Base-by-base conservation (phyloP, 495 filamentous ascomycete genomes). In the Daldinia decipiens region DNA sequence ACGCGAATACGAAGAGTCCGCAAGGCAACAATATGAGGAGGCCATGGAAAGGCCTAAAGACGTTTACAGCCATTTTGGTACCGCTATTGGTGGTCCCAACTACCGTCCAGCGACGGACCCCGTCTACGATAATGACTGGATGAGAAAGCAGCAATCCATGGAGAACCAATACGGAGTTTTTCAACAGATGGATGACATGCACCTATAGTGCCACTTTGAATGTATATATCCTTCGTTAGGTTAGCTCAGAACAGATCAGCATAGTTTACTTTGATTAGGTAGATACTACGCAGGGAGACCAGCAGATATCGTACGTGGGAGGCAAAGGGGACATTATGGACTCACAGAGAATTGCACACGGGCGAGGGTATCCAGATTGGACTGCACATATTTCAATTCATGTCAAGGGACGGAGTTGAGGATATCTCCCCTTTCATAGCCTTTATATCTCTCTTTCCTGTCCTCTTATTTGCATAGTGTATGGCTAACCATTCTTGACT, bases 71-170 rank as follows among this genome's bases (percentile, higher is more conserved):
- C 74, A 78, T 65, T 78, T 81, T 50, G 76, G 76, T 21, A 74
- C 71, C 56, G 73, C 77, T 38, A 72, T 76, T 54, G 79, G 73
- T 45, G 84, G 84, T 15, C 76, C 78, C 52, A 78, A 60, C 39
- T 91, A 90, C 77, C 84, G 77, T 29, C 80, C 82, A 15, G 82
- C 87, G 27, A 87, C 81, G 45, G 90, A 92, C 65, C 89, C 90
- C 0, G 86, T 90, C 31, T 92, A 91, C 71, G 82, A 81, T 26
- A 79, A 78, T 58, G 81, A 80, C 57, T 84, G 83, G 78, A 81
- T 83, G 77, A 82, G 86, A 70, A 78, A 80, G 45, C 79, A 83
- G 21, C 71, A 80, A 27, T 58, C 72, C 0, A 87, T 90, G 85
- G 87, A 88, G 76, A 83, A 88, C 58, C 85, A 88, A 71, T 89